phyloP scores from a whole-genome alignment of 2,329 filamentous ascomycete species.

The Ophiostoma angusticollis region DNA sequence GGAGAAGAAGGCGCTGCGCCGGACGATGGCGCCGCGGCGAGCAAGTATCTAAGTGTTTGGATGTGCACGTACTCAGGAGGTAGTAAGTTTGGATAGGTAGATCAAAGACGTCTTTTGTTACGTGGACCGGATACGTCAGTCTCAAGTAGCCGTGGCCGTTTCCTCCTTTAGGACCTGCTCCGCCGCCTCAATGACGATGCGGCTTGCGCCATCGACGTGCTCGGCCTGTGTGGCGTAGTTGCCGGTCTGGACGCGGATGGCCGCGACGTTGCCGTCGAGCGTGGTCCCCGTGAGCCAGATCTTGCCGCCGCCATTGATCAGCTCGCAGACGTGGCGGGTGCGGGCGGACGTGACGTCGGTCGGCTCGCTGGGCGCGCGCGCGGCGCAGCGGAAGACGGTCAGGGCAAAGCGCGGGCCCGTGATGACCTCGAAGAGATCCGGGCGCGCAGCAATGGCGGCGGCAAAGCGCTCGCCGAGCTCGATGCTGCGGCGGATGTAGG shows the following conservation, averaged over 20 bases:
- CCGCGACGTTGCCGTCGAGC: constrained; percentile 53
- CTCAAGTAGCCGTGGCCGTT: constrained; percentile 1
- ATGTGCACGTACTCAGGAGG: no score
- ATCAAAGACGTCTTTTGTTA: background rate
- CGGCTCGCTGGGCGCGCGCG: constrained; percentile 18
- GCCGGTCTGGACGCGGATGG: constrained; percentile 69
- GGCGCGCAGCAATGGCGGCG: constrained; percentile 38
- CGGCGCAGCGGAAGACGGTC: constrained; percentile 57
- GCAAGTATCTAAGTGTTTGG: constrained; percentile 56
- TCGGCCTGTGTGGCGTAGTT: constrained; percentile 57
- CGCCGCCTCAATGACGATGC: constrained; percentile 52
- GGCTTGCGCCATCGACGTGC: constrained; percentile 61
- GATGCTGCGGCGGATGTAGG: constrained; percentile 59
- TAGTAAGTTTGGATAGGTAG: no score
- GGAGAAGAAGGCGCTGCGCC: constrained; percentile 61
- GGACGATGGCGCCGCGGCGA: constrained; percentile 67
- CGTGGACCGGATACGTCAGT: no score
- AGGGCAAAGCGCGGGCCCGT: constrained; percentile 66
- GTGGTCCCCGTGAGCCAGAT: constrained; percentile 74
- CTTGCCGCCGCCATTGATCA: constrained; percentile 58
- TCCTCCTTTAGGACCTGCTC: constrained; percentile 35
- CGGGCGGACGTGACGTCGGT: constrained; percentile 32
- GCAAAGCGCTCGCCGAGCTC: constrained; percentile 58
- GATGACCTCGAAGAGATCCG: constrained; percentile 55
- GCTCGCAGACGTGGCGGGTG: constrained; percentile 64